Evolutionary conservation across 495 filamentous ascomycete species (phyloP).

Genomic region (Pyrenopolyporus hunteri): DNA sequence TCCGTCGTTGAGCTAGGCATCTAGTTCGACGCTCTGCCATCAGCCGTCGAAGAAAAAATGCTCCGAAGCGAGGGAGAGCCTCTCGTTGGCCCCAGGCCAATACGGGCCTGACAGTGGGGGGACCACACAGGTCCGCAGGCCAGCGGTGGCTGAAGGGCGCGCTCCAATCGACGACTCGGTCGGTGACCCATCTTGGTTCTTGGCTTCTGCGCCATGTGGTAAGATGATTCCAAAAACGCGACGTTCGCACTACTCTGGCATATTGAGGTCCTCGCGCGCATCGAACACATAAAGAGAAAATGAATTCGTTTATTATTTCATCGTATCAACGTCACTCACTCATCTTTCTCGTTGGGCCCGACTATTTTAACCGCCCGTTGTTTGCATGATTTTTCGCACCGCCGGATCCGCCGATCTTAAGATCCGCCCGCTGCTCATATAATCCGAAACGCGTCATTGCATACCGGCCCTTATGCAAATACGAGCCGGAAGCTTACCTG

Average conservation of each 20-base stretch:
- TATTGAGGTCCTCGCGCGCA: neutral
- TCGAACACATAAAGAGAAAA: neutral
- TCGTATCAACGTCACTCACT: neutral
- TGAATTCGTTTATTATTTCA: neutral
- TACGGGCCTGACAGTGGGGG: slow-evolving; percentile 28
- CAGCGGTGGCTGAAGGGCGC: slow-evolving; percentile 16
- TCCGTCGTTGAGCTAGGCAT: slow-evolving; percentile 21
- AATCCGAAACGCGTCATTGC: slow-evolving; percentile 37
- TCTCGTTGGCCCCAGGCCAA: slow-evolving; percentile 29
- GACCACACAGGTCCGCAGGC: neutral
- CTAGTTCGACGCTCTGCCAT: slow-evolving; percentile 31
- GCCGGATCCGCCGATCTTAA: slow-evolving; percentile 32
- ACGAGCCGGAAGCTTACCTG: slow-evolving; percentile 30
- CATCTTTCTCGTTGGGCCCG: slow-evolving; percentile 2
- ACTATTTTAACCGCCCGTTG: slow-evolving; percentile 11
- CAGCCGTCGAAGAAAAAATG: slow-evolving; percentile 33
- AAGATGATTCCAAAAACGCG: slow-evolving; percentile 4
- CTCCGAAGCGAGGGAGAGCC: slow-evolving; percentile 23
- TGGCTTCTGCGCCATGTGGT: slow-evolving; percentile 23
- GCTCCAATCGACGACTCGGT: slow-evolving; percentile 13
- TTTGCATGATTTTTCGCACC: neutral
- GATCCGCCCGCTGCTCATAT: slow-evolving; percentile 13
- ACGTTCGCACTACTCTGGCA: slow-evolving; percentile 1
- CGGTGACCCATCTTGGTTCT: slow-evolving; percentile 13
- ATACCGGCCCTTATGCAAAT: slow-evolving; percentile 35